Conservation (phyloP, 2,329 filamentous ascomycete genomes). For the Fusarium brevicatenulatum region DNA sequence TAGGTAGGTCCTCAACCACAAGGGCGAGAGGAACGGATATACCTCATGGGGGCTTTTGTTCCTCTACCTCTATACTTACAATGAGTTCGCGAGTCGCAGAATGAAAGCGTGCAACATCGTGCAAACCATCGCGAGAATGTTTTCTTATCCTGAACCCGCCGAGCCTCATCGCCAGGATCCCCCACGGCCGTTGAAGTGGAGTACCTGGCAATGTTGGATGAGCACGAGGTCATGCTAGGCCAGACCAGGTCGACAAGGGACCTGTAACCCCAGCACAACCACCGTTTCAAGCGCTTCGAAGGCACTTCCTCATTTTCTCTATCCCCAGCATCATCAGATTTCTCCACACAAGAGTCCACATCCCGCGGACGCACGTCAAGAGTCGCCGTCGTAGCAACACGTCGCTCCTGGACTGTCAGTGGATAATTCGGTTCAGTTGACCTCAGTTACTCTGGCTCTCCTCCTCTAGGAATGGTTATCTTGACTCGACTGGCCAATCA, state of each 20-base stretch:
- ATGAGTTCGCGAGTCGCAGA: neutral
- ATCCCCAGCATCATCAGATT: constrained; percentile 37
- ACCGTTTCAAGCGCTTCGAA: constrained; percentile 23
- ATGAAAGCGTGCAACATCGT: constrained; percentile 10
- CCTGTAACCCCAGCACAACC: constrained; percentile 38
- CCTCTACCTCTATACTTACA: constrained; percentile 8
- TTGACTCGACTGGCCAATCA: constrained; percentile 16
- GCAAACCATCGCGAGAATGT: constrained; percentile 18
- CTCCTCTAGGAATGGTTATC: constrained; percentile 22
- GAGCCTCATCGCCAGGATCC: constrained; percentile 33
- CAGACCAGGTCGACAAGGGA: constrained; percentile 20
- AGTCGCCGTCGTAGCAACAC: constrained; percentile 41
- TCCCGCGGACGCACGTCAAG: constrained; percentile 39
- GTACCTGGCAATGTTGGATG: constrained; percentile 1
- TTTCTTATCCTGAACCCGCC: constrained; percentile 29
- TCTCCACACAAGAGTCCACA: constrained; percentile 40
- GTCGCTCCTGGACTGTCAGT: constrained; percentile 40
- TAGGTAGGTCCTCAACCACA: neutral
- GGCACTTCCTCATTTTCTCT: constrained; percentile 19
- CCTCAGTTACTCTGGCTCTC: neutral
- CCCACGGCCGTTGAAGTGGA: constrained; percentile 22
- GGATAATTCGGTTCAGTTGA: constrained; percentile 23
- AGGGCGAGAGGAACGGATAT: neutral
- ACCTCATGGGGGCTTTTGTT: constrained; percentile 27
- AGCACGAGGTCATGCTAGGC: constrained; percentile 19